Base-by-base conservation (phyloP, 2,329 filamentous ascomycete genomes). In the Penicillium griseofulvum region DNA sequence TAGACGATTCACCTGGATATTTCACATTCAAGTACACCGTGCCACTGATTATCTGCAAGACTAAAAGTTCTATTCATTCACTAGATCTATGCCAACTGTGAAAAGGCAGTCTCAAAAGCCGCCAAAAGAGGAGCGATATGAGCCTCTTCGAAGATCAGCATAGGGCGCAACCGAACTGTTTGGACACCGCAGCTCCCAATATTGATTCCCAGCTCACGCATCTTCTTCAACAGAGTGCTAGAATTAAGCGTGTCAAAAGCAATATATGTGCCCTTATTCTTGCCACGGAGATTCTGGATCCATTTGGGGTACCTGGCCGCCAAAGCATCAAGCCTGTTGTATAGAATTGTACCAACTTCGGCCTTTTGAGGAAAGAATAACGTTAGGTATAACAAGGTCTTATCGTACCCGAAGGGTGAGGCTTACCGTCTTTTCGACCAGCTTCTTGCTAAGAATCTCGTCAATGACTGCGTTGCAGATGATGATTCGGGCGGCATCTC, bases 391-490 rank as follows among this genome's bases (percentile, higher is more conserved):
- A 8, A 16, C 5, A n/a, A n/a, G n/a, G n/a, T 12, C 6, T 41
- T 16, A 41, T 7, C 38, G 22, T 37, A 16, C 19, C 29, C 9
- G 4, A 26, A 12, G 36, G 26, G n/a, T 10, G n/a, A 24, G 29
- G 34, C 33, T 45, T 46, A 55, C 52, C 14, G 52, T 50, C 10
- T 46, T 26, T 41, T 43, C 17, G 8, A 49, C 52, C 22, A 55
- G 34, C n/a, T 46, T 45, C 29, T 50, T 43, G 26, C 12, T 16
- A 6, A 50, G 46, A 26, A 55, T 42, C 39, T 55, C 52, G 24
- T 55, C 45, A 45, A 55, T 50, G 12, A 55, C 46, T 12, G 52
- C 46, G 46, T 50, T 55, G 29, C 22, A 45, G 22, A 54, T 44
- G 31, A 49, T 54, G 22, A 54, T 28, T 22, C 39, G 52, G 14